These are phyloP conservation scores for Lablab purpureus DNA, from an alignment of 306 rosid species.

Conservation along the genomic window DNA sequence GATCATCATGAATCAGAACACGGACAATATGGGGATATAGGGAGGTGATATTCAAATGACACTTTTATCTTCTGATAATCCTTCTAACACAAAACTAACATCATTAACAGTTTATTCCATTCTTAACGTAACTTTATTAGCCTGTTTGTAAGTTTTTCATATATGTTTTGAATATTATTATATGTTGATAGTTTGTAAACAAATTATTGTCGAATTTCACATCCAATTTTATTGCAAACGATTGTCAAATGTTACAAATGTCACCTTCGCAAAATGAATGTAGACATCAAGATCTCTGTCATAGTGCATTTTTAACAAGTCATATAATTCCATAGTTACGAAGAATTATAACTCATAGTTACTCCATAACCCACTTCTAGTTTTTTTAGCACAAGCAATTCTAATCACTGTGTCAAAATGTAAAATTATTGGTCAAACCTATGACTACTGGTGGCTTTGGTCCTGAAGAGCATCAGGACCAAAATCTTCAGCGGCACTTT, in stretches of 20 bases:
- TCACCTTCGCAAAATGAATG: conserved; percentile 41
- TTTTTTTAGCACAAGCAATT: conserved; percentile 53
- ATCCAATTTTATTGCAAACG: conserved; percentile 44
- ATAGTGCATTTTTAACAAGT: conserved; percentile 43
- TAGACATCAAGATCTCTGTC: conserved; percentile 34
- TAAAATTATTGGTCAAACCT: conserved; percentile 18
- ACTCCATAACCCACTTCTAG: conserved; percentile 50
- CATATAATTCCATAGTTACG: conserved; percentile 39
- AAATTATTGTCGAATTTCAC: conserved; percentile 29
- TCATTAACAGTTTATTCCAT: not conserved
- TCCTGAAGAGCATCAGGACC: conserved; percentile 50
- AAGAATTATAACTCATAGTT: conserved; percentile 43
- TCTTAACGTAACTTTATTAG: too few species aligned
- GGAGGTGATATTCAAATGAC: not conserved
- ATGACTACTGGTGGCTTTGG: conserved; percentile 47
- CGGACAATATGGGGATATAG: not conserved
- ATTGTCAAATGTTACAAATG: conserved; percentile 51
- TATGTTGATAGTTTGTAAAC: conserved; percentile 26
- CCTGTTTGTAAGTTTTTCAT: not conserved
- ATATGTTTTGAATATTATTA: not conserved
- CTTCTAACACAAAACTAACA: not conserved
- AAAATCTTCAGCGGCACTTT: conserved; percentile 47
- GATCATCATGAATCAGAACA: not conserved
- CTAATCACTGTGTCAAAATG: conserved; percentile 33
- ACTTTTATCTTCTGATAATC: not conserved